Evolutionary conservation across 371 early-diverging fungal genomes (phyloP), one percentile per base, ranked within the genome.

Genomic region (Saksenaea vasiformis): DNA sequence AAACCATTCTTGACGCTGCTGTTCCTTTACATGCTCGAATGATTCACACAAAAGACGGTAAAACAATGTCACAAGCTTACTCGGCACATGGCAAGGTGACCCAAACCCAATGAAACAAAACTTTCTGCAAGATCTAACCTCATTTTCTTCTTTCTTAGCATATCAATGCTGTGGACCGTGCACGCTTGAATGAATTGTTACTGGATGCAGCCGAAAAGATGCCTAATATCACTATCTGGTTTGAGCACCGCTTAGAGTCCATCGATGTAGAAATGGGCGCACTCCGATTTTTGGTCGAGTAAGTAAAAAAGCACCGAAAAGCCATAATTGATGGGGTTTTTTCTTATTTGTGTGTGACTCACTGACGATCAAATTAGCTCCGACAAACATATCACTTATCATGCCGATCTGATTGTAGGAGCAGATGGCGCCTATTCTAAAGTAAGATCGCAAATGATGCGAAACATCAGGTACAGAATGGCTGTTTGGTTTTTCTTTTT

Each of bases 21-120:
- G 86, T 97, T 9, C 98, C 98, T 1, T 96, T 98, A 97, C 86
- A 84, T 39, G 97, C 95, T 0, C 84, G 98, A 47, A 95, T 96
- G 96, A 87, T 98, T 34, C 98, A 98, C 70, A 64, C 78, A 1
- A 67, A 78, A 8, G 78, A 87, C 28, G 95, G 95, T 2, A 76
- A 74, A 19, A 91, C 89, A 65, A 70, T 82, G 59, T 90, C 90
- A 58, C 95, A 95, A 79, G 80, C 88, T 5, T 98, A 98, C 79
- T 94, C 95, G 54, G 85, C 92, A 38, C 86, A 89, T 74, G 94
- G 92, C 58, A 87, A 95, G 89, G 93, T 92, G 11, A 27, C 1
- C 13, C 13, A 5, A 13, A 15, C 10, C 51, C 8, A 47, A 47
- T 7, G 5, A 8, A 41, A 14, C 43, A 41, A n/a, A n/a, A n/a